These are phyloP conservation scores for Penicillium flavigenum DNA, from an alignment of 495 filamentous ascomycete species.

Conservation along the genomic window DNA sequence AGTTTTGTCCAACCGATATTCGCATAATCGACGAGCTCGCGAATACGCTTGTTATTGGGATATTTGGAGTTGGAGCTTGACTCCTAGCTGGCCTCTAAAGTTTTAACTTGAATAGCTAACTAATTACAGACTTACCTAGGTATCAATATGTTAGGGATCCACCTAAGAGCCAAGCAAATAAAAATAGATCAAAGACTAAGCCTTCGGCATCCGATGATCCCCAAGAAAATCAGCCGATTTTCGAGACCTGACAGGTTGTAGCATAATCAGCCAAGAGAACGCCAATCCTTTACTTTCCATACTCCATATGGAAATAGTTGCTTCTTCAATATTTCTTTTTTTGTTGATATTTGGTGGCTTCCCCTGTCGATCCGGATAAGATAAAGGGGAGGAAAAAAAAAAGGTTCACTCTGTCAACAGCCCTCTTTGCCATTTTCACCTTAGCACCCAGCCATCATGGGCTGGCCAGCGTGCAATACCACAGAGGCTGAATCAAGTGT, in stretches of 20 bases:
- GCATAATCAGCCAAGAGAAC: conserved; percentile 1
- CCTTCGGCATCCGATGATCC: conserved; percentile 3
- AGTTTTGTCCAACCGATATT: conserved; percentile 95
- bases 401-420: neutral
- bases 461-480: conserved; percentile 54
- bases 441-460: conserved; percentile 37
- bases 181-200: conserved; percentile 8
- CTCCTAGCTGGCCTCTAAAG: too few species aligned
- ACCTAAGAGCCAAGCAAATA: conserved; percentile 2
- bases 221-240: neutral
- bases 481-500: conserved; percentile 47
- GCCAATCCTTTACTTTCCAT: neutral
- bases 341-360: conserved; percentile 10
- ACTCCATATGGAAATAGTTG: too few species aligned
- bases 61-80: too few species aligned
- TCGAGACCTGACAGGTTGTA: neutral
- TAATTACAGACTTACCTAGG: too few species aligned
- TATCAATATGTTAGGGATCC: too few species aligned
- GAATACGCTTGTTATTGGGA: conserved; percentile 63
- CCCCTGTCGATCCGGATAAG: conserved; percentile 31
- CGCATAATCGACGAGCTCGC: conserved; percentile 83
- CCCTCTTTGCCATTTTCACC: conserved; percentile 13
- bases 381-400: conserved; percentile 19
- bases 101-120: too few species aligned
- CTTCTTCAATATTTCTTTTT: neutral